These are phyloP conservation scores for Tolypocladium tundrense DNA, from an alignment of 2,329 filamentous ascomycete genomes.

Conservation along the genomic window DNA sequence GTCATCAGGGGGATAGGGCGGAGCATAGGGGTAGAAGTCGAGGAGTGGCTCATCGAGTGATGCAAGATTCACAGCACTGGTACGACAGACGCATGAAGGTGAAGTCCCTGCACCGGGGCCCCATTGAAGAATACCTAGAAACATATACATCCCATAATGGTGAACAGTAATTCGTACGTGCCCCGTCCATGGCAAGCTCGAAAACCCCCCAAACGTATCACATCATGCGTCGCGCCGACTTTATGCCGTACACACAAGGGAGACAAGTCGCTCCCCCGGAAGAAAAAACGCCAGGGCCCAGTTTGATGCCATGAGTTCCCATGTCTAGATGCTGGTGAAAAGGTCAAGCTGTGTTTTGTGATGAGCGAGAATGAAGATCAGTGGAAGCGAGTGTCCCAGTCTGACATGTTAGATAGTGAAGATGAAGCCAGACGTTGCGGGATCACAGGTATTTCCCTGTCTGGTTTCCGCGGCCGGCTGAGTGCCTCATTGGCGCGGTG, in stretches of 20 bases:
- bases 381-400: background rate
- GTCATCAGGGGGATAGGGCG: constrained; percentile 59
- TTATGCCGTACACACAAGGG: background rate
- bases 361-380: background rate
- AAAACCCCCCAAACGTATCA: background rate
- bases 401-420: background rate
- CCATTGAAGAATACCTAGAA: background rate
- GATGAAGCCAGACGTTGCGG: background rate
- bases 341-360: background rate
- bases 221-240: background rate
- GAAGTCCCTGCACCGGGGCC: background rate
- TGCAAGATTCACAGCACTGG: background rate
- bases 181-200: background rate
- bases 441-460: no score
- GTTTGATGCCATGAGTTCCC: background rate
- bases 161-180: background rate
- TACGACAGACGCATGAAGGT: background rate
- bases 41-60: constrained; percentile 65
- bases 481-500: background rate
- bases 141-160: background rate
- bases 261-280: background rate
- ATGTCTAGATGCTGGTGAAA: background rate
- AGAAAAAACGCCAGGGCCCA: background rate
- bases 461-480: background rate
- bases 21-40: constrained; percentile 66